These are phyloP conservation scores for Setaria viridis DNA, from an alignment of 202 grass and related monocot genomes.

Conservation along the genomic window DNA sequence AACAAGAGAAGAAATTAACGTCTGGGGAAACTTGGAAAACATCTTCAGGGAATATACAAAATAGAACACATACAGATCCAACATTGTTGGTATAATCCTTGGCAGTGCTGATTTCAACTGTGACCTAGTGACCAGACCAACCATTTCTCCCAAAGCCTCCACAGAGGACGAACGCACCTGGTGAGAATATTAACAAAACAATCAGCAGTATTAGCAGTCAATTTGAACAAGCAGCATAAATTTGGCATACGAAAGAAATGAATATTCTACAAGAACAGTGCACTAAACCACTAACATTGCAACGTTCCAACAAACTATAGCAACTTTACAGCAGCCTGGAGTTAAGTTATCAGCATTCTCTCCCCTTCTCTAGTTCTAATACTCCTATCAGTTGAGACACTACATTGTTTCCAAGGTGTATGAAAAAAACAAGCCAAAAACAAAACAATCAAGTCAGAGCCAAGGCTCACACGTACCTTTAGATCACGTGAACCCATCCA, in stretches of 20 bases:
- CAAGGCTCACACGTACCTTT: slow-evolving; percentile 55
- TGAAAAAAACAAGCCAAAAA: slow-evolving; percentile 30
- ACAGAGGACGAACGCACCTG: slow-evolving; percentile 89
- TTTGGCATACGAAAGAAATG: not conserved
- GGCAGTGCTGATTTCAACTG: slow-evolving; percentile 92
- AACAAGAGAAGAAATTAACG: slow-evolving; percentile 50
- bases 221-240: slow-evolving; percentile 27
- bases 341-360: not conserved
- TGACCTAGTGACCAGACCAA: slow-evolving; percentile 90
- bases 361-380: slow-evolving; percentile 1
- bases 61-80: slow-evolving; percentile 82
- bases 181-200: slow-evolving; percentile 37
- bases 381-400: slow-evolving; percentile 24
- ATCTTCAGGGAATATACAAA: slow-evolving; percentile 49
- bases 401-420: slow-evolving; percentile 11
- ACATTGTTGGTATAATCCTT: slow-evolving; percentile 88
- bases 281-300: slow-evolving; percentile 17
- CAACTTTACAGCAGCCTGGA: slow-evolving; percentile 10
- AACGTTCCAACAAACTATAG: not conserved
- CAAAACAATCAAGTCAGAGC: slow-evolving; percentile 2
- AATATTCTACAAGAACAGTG: not conserved
- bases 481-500: slow-evolving; percentile 90
- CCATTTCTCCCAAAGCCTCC: slow-evolving; percentile 98
- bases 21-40: slow-evolving; percentile 22
- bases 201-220: slow-evolving; percentile 2